These are phyloP conservation scores for Pyrenula massariospora DNA, from an alignment of 495 filamentous ascomycete species.

Conservation along the genomic window DNA sequence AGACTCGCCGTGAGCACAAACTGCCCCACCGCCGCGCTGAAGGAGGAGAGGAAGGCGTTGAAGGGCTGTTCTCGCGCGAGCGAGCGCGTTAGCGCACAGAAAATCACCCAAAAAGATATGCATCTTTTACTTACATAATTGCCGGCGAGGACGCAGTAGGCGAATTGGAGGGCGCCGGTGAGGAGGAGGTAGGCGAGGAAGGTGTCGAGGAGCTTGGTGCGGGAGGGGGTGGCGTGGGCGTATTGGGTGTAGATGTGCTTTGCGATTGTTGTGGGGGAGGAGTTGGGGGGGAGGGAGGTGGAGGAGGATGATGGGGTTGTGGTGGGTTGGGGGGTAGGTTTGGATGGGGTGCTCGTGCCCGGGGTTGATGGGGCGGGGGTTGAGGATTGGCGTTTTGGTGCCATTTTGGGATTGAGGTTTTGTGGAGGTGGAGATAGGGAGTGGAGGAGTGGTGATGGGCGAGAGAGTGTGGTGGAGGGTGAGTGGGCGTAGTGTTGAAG, in stretches of 20 bases:
- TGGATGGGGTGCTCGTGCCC: slow-evolving; percentile 1
- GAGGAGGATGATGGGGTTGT: slow-evolving; percentile 16
- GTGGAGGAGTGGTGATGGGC: background rate
- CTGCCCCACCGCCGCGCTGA: slow-evolving; percentile 89
- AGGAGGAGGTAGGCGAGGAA: slow-evolving; percentile 87
- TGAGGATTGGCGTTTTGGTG: background rate
- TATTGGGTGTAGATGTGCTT: slow-evolving; percentile 62
- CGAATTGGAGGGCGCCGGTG: slow-evolving; percentile 80
- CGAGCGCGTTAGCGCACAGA: background rate
- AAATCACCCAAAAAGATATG: no score
- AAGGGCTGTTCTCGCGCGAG: slow-evolving; percentile 61
- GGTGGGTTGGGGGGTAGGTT: slow-evolving; percentile 6
- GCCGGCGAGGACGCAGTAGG: slow-evolving; percentile 83
- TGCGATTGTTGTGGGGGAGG: slow-evolving; percentile 18
- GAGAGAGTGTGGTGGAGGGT: background rate
- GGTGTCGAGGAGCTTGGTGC: slow-evolving; percentile 80
- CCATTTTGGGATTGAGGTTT: no score
- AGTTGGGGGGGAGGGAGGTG: slow-evolving; percentile 15
- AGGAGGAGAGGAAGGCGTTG: slow-evolving; percentile 95
- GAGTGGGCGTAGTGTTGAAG: background rate
- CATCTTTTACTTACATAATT: slow-evolving; percentile 95
- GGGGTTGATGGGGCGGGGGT: background rate
- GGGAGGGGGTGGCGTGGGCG: slow-evolving; percentile 65
- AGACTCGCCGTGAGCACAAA: slow-evolving; percentile 88
- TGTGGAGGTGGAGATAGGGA: background rate